phyloP scores from a whole-genome alignment of 176 grass and related monocot species.

The Ananas comosus region DNA sequence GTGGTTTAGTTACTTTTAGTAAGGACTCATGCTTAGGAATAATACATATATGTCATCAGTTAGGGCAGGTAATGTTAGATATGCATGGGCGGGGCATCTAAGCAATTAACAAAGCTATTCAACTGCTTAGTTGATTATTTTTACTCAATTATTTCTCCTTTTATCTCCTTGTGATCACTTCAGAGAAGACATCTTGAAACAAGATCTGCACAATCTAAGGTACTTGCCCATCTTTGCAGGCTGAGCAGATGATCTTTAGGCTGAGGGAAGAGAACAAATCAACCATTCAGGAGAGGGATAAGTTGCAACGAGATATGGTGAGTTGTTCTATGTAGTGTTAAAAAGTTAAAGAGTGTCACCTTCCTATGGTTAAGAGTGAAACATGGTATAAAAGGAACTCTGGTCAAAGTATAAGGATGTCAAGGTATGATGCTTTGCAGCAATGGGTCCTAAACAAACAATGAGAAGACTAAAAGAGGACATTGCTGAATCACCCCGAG shows the following conservation, averaged over 20 bases:
- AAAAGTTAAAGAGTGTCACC: not conserved
- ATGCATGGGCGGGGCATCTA: not conserved
- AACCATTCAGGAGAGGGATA: conserved; percentile 59
- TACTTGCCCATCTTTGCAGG: conserved; percentile 34
- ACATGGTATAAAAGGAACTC: not conserved
- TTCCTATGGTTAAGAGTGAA: not conserved
- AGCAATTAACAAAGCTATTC: not conserved
- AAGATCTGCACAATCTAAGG: conserved; percentile 1
- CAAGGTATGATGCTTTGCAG: too few relatives aligned
- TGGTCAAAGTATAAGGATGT: not conserved
- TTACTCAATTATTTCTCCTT: not conserved
- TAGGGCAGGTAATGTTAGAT: not conserved
- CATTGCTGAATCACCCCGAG: too few relatives aligned
- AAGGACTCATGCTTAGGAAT: not conserved
- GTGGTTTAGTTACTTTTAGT: not conserved
- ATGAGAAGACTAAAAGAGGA: too few relatives aligned
- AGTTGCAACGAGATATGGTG: conserved; percentile 77
- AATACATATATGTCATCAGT: not conserved
- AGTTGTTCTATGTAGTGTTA: conserved; percentile 14
- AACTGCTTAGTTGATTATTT: not conserved
- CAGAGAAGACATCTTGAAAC: conserved; percentile 4
- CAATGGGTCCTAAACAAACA: too few relatives aligned
- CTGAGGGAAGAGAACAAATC: conserved; percentile 63
- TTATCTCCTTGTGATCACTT: not conserved
- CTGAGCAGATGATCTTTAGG: conserved; percentile 73